A percentile compares a stretch with the other conserved stretches of the same genome.
phyloP scores from a whole-genome alignment of 2,329 filamentous ascomycete species.

The Tympanopsis confertula region DNA sequence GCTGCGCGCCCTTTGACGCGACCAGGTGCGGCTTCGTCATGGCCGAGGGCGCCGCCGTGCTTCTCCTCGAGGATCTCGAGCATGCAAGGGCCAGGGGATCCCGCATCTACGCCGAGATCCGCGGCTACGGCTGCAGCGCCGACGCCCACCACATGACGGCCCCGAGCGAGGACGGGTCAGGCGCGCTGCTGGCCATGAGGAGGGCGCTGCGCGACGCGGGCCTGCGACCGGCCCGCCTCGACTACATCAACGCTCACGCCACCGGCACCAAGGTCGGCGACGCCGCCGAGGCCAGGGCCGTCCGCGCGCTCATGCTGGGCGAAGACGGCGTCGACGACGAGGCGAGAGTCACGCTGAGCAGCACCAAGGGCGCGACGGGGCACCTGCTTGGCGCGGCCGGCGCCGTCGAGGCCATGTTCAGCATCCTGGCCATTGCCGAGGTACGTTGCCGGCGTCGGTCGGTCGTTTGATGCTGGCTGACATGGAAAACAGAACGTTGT shows the following conservation, averaged over 20 bases:
- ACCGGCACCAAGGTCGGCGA: slow-evolving; percentile 82
- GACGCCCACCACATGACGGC: slow-evolving; percentile 93
- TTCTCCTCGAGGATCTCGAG: slow-evolving; percentile 80
- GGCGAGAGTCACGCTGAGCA: slow-evolving; percentile 67
- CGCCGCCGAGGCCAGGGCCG: slow-evolving; percentile 74
- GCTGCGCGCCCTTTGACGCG: slow-evolving; percentile 80
- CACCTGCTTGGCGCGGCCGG: slow-evolving; percentile 87
- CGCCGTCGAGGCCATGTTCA: slow-evolving; percentile 79
- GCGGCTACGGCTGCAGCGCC: slow-evolving; percentile 79
- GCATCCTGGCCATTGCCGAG: slow-evolving; percentile 66
- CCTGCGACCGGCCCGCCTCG: slow-evolving; percentile 58
- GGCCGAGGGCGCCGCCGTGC: slow-evolving; percentile 77
- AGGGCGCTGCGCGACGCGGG: slow-evolving; percentile 64
- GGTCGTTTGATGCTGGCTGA: slow-evolving; percentile 8
- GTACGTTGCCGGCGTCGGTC: slow-evolving; percentile 33
- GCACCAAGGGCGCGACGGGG: slow-evolving; percentile 85
- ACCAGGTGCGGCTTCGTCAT: slow-evolving; percentile 80
- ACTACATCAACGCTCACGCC: slow-evolving; percentile 93
- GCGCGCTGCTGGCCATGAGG: slow-evolving; percentile 76
- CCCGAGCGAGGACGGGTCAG: slow-evolving; percentile 69
- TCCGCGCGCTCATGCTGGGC: slow-evolving; percentile 65
- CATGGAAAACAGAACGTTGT: slow-evolving; percentile 48
- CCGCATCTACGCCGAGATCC: slow-evolving; percentile 76
- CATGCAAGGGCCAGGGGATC: slow-evolving; percentile 74
- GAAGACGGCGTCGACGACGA: slow-evolving; percentile 52